Evolutionary conservation across 257 asterid species (phyloP), one percentile per base, ranked within the genome.

Genomic region (Mitragyna speciosa): DNA sequence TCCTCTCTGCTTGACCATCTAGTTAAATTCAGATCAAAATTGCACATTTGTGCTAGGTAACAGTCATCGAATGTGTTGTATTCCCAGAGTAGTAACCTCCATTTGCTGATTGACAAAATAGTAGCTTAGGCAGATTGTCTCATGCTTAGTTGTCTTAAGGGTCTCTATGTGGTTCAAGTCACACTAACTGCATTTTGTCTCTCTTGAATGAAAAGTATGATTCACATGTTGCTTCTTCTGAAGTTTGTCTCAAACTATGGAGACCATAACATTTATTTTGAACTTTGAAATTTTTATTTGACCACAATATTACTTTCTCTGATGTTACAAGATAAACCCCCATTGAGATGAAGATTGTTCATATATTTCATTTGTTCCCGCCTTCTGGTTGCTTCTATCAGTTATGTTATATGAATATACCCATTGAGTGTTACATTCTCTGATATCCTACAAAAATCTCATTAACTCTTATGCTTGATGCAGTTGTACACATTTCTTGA

Each of bases 401-500:
- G 58, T n/a, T 72, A 16, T 36, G 12, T 61, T 0, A 28, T 28
- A 26, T 9, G 14, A 26, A 45, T 16, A 12, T 45, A 59, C 41
- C 68, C 12, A 39, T 10, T 3, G 72, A 6, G 48, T 36, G 6
- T 76, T 63, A 26, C 22, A 26, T 63, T 26, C 26, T 26, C 9
- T 11, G 24, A n/a, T n/a, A n/a, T n/a, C 41, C 39, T 64, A 17
- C 0, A 36, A 17, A 59, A 33, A 65, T 58, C 63, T 78, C 22
- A 59, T 65, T 28, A 20, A 47, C 73, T 82, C 80, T 73, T 67
- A 77, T 78, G 81, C 77, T 45, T 84, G 59, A 56, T 88, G 88
- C 97, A 96, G 99, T 91, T 94, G 82, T 96, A 96, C 91, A 89
- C 98, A 10, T 96, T 94, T 86, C 92, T 96, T 22, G 99, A 96